These are phyloP conservation scores for Dipodascopsis tothii DNA, from an alignment of 805 yeast species.

Conservation along the genomic window DNA sequence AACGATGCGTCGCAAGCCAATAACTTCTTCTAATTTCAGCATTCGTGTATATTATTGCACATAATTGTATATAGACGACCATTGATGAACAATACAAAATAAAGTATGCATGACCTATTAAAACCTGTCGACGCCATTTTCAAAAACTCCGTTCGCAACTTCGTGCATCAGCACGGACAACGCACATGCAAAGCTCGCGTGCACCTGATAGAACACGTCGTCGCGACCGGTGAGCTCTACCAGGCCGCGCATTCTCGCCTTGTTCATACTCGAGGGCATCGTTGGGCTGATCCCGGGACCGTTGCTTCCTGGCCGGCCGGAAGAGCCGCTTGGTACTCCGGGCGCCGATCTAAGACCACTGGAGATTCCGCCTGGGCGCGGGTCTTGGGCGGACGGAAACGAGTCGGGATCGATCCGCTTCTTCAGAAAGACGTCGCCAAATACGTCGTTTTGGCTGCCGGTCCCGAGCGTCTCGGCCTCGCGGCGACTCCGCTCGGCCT, in stretches of 20 bases:
- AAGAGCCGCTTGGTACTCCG: too few relatives aligned
- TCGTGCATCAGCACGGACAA: neutral
- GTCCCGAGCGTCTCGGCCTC: neutral
- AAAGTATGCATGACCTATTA: neutral
- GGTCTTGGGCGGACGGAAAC: neutral
- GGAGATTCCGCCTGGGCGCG: too few relatives aligned
- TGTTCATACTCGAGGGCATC: neutral
- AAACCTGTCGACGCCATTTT: neutral
- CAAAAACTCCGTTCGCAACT: neutral
- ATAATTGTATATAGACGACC: too few relatives aligned
- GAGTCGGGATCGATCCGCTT: too few relatives aligned
- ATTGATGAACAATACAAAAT: neutral
- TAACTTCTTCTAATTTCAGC: neutral
- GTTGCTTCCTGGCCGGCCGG: too few relatives aligned
- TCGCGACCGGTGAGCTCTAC: slow-evolving; percentile 3
- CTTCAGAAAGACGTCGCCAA: neutral
- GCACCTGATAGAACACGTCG: slow-evolving; percentile 1
- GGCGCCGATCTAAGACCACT: too few relatives aligned
- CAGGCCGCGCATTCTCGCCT: neutral
- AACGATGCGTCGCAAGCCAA: neutral
- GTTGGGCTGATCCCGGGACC: too few relatives aligned
- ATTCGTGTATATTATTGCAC: too few relatives aligned
- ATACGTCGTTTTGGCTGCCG: neutral
- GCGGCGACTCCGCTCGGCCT: neutral
- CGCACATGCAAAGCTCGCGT: neutral